Evolutionary conservation across 2,329 filamentous ascomycete genomes (phyloP), one percentile per base, ranked within the genome.

Genomic region (Verticillium tricorpus): DNA sequence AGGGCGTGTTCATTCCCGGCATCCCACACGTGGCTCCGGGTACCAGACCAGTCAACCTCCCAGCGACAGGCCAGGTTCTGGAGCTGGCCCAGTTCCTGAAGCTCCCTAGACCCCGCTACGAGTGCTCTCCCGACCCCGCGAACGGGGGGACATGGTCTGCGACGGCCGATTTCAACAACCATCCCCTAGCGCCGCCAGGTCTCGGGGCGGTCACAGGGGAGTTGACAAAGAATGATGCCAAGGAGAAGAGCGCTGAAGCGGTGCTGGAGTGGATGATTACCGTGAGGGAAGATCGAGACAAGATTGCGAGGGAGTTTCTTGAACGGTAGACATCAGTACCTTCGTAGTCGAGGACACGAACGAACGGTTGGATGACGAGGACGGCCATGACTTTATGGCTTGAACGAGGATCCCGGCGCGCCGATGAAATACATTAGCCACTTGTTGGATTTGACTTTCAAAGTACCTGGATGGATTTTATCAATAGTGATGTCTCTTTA

Each of bases 231-330:
- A 72, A 69, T 54, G 62, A 69, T 11, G 72, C 78, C 1, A 77
- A 70, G 65, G 71, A 77, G 63, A 69, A 68, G 60, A 68, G 84
- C 3, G 78, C 80, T 0, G 72, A 76, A 64, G 64, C 67, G 35
- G 67, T 83, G 2, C 64, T 82, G 15, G 63, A 40, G 6, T 76
- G 73, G 68, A 63, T 85, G 34, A 34, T 67, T 14, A 17, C 14
- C 2, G 31, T 56, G 9, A 31, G 22, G 15, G 25, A 32, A 14
- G 4, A 19, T 8, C 25, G 31, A 25, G 54, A 56, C 14, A n/a
- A 56, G 28, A 17, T 34, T 32, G 54, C 31, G 28, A 31, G 28
- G 14, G 25, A 56, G 25, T 32, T 56, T 12, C 54, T 56, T 22
- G 45, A 4, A 25, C n/a, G 22, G 50, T 12, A 31, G 50, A n/a